Evolutionary conservation across 2,329 filamentous ascomycete genomes (phyloP).

Genomic region (Venturiaceae sp.): DNA sequence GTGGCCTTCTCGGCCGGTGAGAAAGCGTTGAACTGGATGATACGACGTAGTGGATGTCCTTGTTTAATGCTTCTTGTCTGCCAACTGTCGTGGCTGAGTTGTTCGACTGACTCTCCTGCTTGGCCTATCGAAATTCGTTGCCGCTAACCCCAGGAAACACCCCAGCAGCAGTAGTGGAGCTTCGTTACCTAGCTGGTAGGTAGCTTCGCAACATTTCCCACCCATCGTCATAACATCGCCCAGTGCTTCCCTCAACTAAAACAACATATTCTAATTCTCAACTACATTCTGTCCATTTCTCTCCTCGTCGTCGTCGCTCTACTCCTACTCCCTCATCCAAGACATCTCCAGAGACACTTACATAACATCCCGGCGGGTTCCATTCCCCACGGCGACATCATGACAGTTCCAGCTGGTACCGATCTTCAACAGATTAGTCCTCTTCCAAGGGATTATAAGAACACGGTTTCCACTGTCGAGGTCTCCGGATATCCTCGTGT

Average conservation of each 20-base stretch:
- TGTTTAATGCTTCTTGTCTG: no score
- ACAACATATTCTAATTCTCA: not conserved
- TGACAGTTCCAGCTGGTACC: conserved; percentile 11
- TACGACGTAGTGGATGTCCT: not conserved
- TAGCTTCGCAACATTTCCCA: not conserved
- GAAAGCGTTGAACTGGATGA: not conserved
- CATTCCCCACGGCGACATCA: conserved; percentile 8
- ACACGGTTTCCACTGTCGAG: conserved; percentile 67
- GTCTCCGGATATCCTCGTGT: conserved; percentile 57
- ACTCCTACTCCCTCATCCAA: not conserved
- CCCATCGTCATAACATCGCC: not conserved
- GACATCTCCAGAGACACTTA: not conserved
- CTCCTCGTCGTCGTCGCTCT: not conserved
- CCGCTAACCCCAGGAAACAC: no score
- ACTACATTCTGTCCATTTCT: not conserved
- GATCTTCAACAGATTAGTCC: conserved; percentile 39
- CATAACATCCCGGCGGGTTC: not conserved
- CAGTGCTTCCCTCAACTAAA: not conserved
- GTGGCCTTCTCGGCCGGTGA: not conserved
- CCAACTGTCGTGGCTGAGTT: not conserved
- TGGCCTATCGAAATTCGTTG: no score
- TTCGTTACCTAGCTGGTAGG: not conserved
- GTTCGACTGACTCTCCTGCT: not conserved
- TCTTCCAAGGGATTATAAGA: conserved; percentile 43
- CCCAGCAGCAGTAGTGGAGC: no score